Evolutionary conservation across 768 basidiomycete genomes (phyloP), one percentile per base, ranked within the genome.

Genomic region (Inosperma sp.): DNA sequence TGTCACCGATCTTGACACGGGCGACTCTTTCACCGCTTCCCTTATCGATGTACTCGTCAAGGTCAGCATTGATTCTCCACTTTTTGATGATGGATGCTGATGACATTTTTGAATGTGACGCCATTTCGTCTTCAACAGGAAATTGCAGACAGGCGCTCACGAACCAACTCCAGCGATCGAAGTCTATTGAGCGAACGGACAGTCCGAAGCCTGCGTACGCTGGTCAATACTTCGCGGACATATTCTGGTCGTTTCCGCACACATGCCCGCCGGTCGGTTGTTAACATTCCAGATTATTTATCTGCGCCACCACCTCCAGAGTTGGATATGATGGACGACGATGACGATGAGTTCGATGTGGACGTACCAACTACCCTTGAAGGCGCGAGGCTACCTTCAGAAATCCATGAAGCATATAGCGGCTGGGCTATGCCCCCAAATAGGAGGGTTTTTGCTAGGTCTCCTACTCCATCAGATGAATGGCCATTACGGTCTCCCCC

Each of bases 11-110:
- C 70, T 91, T 42, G 87, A 90, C 61, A 77, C 76, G 19, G 88
- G 87, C 13, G 88, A 91, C 63, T 82, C 86, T 1, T 90, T 91
- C 65, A 89, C 88, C 0, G 79, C 87, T 4, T 77, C 84, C 0
- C 63, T 91, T 43, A 69, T 89, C 51, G 88, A 90, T 53, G 77
- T 86, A 41, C 73, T 91, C 37, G 88, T 90, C 61, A 86, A 85
- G 70, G 88, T 90, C 60, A 65, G 79, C 62, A 22, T 40, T 41
- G 42, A 7, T 27, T 19, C 26, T 4, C 25, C 7, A 17, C 49
- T 2, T 33, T 27, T 23, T 22, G 37, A 41, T 46, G 8, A 36
- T 26, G n/a, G n/a, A n/a, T n/a, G n/a, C 21, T 37, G 34, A 36
- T 13, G n/a, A 12, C 37, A 19, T 33, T 34, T 5, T 33, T 25